Conservation (phyloP, 768 basidiomycete genomes). For the Austroboletus eburneus region DNA sequence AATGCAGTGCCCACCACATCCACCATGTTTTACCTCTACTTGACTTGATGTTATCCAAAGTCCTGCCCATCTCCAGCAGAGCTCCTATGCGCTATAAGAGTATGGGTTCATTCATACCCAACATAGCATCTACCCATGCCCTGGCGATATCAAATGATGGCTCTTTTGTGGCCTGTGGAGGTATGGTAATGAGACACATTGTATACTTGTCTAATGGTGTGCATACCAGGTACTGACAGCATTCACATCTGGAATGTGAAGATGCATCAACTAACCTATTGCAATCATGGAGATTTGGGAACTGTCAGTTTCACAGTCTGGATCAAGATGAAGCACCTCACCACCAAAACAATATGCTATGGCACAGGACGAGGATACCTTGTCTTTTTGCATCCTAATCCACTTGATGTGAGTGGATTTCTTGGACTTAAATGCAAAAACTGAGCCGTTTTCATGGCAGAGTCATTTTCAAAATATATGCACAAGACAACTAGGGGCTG, state of each 20-base stretch:
- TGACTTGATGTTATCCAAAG: too few species aligned
- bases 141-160: constrained; percentile 3
- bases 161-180: not conserved
- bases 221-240: not conserved
- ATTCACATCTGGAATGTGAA: constrained; percentile 5
- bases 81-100: too few species aligned
- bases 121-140: not conserved
- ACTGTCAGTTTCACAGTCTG: constrained; percentile 1
- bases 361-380: constrained; percentile 6
- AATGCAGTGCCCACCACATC: too few species aligned
- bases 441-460: not conserved
- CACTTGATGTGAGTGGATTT: constrained; percentile 4
- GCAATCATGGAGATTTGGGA: not conserved
- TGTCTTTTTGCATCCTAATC: constrained; percentile 1
- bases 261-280: not conserved
- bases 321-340: not conserved
- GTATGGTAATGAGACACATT: not conserved
- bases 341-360: constrained; percentile 6
- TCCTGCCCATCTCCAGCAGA: too few species aligned
- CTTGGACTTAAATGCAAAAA: not conserved
- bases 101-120: too few species aligned
- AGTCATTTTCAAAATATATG: constrained; percentile 12
- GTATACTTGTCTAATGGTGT: not conserved
- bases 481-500: constrained; percentile 1
- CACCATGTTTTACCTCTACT: too few species aligned